phyloP scores from a whole-genome alignment of 176 grass and related monocot genomes.

The Rhynchospora breviuscula region DNA sequence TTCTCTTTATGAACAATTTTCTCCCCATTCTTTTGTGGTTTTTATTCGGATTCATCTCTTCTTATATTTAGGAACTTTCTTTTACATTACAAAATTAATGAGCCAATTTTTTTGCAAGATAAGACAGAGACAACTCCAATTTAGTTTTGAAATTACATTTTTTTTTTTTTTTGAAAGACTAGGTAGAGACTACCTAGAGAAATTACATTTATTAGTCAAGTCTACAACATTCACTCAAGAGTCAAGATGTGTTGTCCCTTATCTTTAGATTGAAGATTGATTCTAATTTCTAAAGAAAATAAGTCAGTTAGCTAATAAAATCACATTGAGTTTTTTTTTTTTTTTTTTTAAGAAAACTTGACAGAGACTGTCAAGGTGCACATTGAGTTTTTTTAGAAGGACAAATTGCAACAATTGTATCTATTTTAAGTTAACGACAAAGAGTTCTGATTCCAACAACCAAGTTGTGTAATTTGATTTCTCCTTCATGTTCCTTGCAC shows the following conservation, averaged over 20 bases:
- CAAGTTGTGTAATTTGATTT: background rate
- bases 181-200: no score
- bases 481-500: background rate
- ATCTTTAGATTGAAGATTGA: no score
- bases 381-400: background rate
- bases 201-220: no score
- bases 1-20: background rate
- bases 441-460: background rate
- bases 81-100: no score
- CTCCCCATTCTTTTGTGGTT: background rate
- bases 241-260: no score
- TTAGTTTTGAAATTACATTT: no score
- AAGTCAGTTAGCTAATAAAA: background rate
- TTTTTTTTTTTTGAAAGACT: no score
- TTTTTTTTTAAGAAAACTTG: no score
- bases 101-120: no score
- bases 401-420: background rate
- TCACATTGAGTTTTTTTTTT: background rate
- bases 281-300: background rate
- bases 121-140: no score
- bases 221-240: no score
- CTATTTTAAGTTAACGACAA: background rate
- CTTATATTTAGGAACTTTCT: background rate
- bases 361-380: no score
- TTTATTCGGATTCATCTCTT: background rate